Conservation (phyloP, 2,329 filamentous ascomycete genomes). For the Fusarium palustre region DNA sequence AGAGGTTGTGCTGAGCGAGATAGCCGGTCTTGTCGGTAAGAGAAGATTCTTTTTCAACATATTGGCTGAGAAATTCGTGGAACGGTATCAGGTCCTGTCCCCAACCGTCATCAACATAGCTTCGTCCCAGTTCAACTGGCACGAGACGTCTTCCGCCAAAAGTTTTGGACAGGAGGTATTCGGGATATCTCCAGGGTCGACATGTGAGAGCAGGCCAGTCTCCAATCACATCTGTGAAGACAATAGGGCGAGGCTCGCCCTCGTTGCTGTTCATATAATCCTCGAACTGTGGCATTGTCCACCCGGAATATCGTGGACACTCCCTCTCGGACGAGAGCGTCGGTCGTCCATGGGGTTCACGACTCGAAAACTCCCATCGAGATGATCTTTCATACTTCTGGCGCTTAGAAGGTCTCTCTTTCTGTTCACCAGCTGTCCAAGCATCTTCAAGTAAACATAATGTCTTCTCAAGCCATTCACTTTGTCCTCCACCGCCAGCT, state of each 20-base stretch:
- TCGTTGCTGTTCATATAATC: slow-evolving; percentile 64
- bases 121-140: slow-evolving; percentile 86
- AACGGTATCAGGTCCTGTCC: slow-evolving; percentile 84
- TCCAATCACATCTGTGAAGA: slow-evolving; percentile 73
- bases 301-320: slow-evolving; percentile 51
- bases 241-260: slow-evolving; percentile 67
- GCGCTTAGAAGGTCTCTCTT: slow-evolving; percentile 42
- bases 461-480: slow-evolving; percentile 63
- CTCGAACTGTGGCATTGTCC: slow-evolving; percentile 71
- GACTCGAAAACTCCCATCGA: slow-evolving; percentile 41
- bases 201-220: slow-evolving; percentile 81
- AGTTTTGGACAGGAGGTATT: slow-evolving; percentile 80
- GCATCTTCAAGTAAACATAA: slow-evolving; percentile 57
- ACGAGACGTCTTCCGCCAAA: slow-evolving; percentile 83
- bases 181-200: slow-evolving; percentile 76
- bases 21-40: slow-evolving; percentile 70
- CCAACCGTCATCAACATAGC: slow-evolving; percentile 89
- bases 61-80: slow-evolving; percentile 72
- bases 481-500: slow-evolving; percentile 69
- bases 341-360: slow-evolving; percentile 49
- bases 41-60: slow-evolving; percentile 59
- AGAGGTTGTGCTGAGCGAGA: slow-evolving; percentile 90
- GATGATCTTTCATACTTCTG: slow-evolving; percentile 13
- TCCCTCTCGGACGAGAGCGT: slow-evolving; percentile 35
- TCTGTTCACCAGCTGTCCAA: slow-evolving; percentile 32